Conservation (phyloP, 345 rosid genomes). For the Ceriops decandra region DNA sequence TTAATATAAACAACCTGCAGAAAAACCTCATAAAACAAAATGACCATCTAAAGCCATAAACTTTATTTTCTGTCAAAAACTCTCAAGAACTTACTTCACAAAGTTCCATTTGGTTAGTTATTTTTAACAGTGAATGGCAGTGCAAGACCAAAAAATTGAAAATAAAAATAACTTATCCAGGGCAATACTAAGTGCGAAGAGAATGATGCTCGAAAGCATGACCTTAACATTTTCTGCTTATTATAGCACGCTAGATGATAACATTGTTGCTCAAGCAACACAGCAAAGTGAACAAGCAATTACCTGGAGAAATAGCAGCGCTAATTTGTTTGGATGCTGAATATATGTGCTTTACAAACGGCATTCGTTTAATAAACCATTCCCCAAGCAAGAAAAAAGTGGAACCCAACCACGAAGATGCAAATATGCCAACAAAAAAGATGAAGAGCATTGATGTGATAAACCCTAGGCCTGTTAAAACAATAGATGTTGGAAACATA, state of each 20-base stretch:
- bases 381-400: conserved; percentile 75
- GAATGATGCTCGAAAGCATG: background rate
- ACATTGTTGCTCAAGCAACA: background rate
- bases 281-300: conserved; percentile 4
- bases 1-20: too few relatives aligned
- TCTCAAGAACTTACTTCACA: background rate
- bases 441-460: conserved; percentile 68
- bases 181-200: background rate
- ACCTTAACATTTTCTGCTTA: background rate
- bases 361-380: conserved; percentile 79
- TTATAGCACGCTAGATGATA: background rate
- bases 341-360: conserved; percentile 70
- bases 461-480: conserved; percentile 72
- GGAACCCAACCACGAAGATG: conserved; percentile 83
- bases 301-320: conserved; percentile 84
- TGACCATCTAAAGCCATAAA: background rate
- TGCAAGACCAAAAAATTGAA: background rate
- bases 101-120: background rate
- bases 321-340: conserved; percentile 86
- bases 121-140: background rate
- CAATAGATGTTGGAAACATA: background rate
- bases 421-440: conserved; percentile 73
- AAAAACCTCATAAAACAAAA: too few relatives aligned
- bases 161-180: background rate
- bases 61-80: background rate